Conservation (phyloP, 148 eudicot genomes). For the Pouteria glomerata region DNA sequence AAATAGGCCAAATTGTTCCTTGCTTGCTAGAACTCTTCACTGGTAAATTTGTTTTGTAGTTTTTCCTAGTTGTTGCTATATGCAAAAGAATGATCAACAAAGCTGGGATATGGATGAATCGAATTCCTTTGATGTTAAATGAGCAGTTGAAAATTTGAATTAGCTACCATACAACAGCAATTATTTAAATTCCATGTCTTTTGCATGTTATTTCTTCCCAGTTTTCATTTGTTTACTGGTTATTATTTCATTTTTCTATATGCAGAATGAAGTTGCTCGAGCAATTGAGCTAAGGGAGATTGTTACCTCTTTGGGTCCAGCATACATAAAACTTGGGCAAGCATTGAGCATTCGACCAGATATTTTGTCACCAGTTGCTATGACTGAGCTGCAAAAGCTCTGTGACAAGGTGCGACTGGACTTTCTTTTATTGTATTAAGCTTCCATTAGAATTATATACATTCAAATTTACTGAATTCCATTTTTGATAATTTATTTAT, state of each 20-base stretch:
- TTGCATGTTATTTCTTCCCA: neutral
- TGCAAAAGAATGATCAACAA: neutral
- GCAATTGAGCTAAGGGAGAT: slow-evolving; percentile 98
- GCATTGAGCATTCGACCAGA: slow-evolving; percentile 99
- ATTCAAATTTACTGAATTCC: neutral
- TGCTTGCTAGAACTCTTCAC: neutral
- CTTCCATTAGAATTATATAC: neutral
- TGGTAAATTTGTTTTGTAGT: neutral
- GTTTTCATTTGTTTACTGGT: neutral
- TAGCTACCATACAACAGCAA: neutral
- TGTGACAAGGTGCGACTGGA: slow-evolving; percentile 76
- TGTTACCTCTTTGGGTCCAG: slow-evolving; percentile 98
- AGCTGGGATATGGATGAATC: neutral
- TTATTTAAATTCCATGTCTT: neutral
- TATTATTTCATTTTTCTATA: neutral
- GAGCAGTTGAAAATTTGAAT: neutral
- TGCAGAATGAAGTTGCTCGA: slow-evolving; percentile 92
- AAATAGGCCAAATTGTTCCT: neutral
- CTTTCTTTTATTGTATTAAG: neutral
- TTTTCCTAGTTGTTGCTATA: neutral
- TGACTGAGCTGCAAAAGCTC: slow-evolving; percentile 96
- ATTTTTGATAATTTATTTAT: neutral
- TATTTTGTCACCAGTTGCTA: slow-evolving; percentile 89
- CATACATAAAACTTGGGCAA: slow-evolving; percentile 98
- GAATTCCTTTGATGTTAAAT: neutral